phyloP scores from a whole-genome alignment of 1,284 basidiomycete species.

The Malassezia arunalokei region DNA sequence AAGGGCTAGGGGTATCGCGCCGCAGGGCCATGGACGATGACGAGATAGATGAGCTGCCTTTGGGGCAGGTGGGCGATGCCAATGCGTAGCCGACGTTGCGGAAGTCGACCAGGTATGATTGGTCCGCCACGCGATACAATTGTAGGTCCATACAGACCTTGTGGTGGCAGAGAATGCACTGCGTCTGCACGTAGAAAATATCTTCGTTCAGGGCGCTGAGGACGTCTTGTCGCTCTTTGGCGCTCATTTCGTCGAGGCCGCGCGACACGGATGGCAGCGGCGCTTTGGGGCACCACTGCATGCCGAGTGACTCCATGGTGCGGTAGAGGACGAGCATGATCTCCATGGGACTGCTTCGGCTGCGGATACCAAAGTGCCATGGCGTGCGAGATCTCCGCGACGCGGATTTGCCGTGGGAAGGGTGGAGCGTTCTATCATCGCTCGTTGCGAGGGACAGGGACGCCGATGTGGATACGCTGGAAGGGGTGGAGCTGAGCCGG shows the following conservation, averaged over 20 bases:
- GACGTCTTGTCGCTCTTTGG: conserved; percentile 42
- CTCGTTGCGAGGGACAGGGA: not conserved
- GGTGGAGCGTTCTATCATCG: not conserved
- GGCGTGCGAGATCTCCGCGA: conserved; percentile 47
- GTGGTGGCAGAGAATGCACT: conserved; percentile 51
- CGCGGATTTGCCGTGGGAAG: not conserved
- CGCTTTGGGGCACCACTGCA: conserved; percentile 67
- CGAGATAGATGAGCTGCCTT: not conserved
- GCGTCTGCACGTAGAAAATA: conserved; percentile 87
- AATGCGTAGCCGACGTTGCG: conserved; percentile 83
- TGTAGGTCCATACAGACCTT: conserved; percentile 77
- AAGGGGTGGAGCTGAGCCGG: not conserved
- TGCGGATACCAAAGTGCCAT: conserved; percentile 97
- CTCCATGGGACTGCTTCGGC: conserved; percentile 90
- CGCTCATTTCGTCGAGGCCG: conserved; percentile 39
- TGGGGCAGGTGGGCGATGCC: not conserved
- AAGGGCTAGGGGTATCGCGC: conserved; percentile 72
- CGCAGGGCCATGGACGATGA: conserved; percentile 46
- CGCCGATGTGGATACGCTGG: not conserved
- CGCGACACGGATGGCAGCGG: conserved; percentile 6
- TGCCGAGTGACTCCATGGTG: conserved; percentile 77
- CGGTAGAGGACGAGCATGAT: conserved; percentile 98
- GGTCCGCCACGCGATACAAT: conserved; percentile 83
- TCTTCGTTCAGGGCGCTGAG: conserved; percentile 49
- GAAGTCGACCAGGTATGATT: conserved; percentile 96